Evolutionary conservation across 1,284 basidiomycete species (phyloP), one percentile per base, ranked within the genome.

Genomic region (Trichosporon inkin): DNA sequence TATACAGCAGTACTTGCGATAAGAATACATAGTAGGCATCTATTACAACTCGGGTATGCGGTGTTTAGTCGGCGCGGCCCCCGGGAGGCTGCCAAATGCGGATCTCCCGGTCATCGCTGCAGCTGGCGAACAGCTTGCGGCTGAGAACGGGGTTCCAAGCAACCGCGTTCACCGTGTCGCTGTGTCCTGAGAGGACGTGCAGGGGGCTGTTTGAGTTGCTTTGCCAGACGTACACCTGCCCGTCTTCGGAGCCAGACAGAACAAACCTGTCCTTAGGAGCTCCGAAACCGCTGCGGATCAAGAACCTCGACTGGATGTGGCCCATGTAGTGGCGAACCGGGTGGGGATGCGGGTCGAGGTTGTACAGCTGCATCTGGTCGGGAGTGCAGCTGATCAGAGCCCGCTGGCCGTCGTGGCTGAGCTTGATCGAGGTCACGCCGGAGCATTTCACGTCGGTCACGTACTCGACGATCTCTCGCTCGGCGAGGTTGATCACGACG

Each of bases 201-300:
- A 99, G 82, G 44, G 93, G 82, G 0, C 84, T 81, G 0, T 89
- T 89, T 3, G 88, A 88, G 68, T 91, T 88, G 55, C 89, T 87
- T 76, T 98, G 91, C 93, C 95, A 99, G 20, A 98, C 84, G 78
- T 97, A 97, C 53, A 97, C 87, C 65, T 89, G 88, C 41, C 86
- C 85, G 80, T 96, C 90, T 85, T 98, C 94, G 74, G 91, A 94
- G 28, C 96, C 96, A 69, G 90, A 94, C 58, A 93, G 83, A 53
- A 99, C 84, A 73, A 96, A 95, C 71, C 88, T 90, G 62, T 88
- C 88, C 70, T 90, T 87, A 34, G 87, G 81, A n/a, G 94, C 94
- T 24, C 94, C 96, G 76, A 98, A 98, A 71, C 91, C 93, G 74
- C 89, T 90, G 60, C 90, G 84, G 63, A 99, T 90, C 63, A 97